Evolutionary conservation across 164 flowering plant species (phyloP).

Genomic region (Vitis cinerea): DNA sequence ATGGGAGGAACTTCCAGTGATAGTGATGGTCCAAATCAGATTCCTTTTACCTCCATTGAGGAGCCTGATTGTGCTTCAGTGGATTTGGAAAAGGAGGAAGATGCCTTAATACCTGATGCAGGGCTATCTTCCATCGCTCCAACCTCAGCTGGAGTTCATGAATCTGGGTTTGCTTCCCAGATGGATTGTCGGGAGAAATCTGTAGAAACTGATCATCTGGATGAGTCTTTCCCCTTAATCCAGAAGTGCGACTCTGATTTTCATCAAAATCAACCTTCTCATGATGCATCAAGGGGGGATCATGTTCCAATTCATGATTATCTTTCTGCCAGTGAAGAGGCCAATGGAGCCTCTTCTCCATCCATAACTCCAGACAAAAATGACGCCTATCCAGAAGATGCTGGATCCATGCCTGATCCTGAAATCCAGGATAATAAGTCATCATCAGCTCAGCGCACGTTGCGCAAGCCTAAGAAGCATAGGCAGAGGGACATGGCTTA

Average conservation of each 20-base stretch:
- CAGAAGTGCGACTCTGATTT: not conserved
- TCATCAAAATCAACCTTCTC: constrained; percentile 17
- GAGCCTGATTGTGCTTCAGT: constrained; percentile 15
- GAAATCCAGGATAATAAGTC: constrained; percentile 38
- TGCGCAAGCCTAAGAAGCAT: constrained; percentile 59
- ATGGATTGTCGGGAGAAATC: constrained; percentile 14
- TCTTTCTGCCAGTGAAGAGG: constrained; percentile 30
- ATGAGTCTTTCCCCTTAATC: constrained; percentile 3
- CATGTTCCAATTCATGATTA: constrained; percentile 21
- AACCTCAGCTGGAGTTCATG: constrained; percentile 11
- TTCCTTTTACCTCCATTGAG: constrained; percentile 11
- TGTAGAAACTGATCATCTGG: constrained; percentile 1
- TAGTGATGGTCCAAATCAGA: constrained; percentile 13
- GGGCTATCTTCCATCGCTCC: constrained; percentile 12
- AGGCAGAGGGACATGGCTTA: constrained; percentile 94
- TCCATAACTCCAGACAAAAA: constrained; percentile 29
- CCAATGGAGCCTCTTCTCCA: constrained; percentile 31
- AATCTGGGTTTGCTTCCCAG: constrained; percentile 10
- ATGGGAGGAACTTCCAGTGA: constrained; percentile 15
- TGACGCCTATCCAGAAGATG: constrained; percentile 43
- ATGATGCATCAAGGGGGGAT: constrained; percentile 19
- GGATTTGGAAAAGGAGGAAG: constrained; percentile 16
- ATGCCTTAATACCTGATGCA: constrained; percentile 18
- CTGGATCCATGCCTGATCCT: constrained; percentile 29
- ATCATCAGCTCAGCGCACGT: constrained; percentile 41